phyloP scores from a whole-genome alignment of 441 rosid species.

The Syzygium syzygioides region DNA sequence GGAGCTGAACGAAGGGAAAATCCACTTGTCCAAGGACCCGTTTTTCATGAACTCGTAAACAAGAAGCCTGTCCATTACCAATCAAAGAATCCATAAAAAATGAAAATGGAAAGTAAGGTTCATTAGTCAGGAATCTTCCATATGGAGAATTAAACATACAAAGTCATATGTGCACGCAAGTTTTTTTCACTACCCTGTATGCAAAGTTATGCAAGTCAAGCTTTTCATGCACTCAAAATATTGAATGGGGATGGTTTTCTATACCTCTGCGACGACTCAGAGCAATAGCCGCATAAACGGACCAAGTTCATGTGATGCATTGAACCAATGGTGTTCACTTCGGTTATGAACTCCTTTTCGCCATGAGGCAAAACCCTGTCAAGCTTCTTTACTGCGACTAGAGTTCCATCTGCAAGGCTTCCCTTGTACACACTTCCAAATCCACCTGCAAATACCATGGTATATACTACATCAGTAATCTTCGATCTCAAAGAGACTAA shows the following conservation, averaged over 20 bases:
- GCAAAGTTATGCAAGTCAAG: not conserved
- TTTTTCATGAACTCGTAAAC: slow-evolving; percentile 89
- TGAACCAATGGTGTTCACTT: slow-evolving; percentile 91
- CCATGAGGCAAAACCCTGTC: slow-evolving; percentile 83
- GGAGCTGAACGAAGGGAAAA: slow-evolving; percentile 44
- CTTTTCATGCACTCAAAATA: not conserved
- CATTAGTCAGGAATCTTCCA: not conserved
- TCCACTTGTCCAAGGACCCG: slow-evolving; percentile 89
- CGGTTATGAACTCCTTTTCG: slow-evolving; percentile 80
- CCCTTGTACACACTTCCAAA: slow-evolving; percentile 92
- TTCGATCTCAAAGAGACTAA: not conserved
- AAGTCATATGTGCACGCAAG: not conserved
- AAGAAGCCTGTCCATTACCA: slow-evolving; percentile 44
- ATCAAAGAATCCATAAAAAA: not conserved
- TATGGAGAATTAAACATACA: not conserved
- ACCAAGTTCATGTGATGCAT: slow-evolving; percentile 97
- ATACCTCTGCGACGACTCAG: slow-evolving; percentile 76
- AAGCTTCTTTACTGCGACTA: slow-evolving; percentile 79
- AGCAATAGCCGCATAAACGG: slow-evolving; percentile 83
- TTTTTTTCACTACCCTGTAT: not conserved
- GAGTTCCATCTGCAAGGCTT: slow-evolving; percentile 53
- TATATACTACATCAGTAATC: not conserved
- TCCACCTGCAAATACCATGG: slow-evolving; percentile 46
- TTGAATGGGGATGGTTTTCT: not conserved
- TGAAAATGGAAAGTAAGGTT: not conserved